Conservation (phyloP, 1,284 basidiomycete genomes). For the Puccinia horiana region DNA sequence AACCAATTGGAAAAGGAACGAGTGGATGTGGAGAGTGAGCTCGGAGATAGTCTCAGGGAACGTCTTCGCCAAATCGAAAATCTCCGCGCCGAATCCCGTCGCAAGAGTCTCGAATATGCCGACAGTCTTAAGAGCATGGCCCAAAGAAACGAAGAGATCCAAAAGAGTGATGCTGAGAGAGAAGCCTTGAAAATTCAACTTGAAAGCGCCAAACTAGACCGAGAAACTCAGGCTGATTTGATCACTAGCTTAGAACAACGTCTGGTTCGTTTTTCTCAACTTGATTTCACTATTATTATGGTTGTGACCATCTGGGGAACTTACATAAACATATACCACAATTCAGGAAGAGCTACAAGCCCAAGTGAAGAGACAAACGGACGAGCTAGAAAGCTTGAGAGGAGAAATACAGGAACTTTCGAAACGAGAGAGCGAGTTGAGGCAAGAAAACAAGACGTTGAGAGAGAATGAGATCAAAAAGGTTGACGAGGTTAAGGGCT, state of each 20-base stretch:
- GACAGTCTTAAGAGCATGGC: slow-evolving; percentile 42
- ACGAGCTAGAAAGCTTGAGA: background rate
- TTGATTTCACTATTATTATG: background rate
- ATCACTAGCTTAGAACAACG: slow-evolving; percentile 8
- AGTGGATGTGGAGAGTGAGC: slow-evolving; percentile 28
- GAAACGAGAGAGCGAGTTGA: background rate
- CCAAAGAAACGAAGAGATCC: slow-evolving; percentile 38
- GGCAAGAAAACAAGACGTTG: slow-evolving; percentile 7
- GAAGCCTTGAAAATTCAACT: slow-evolving; percentile 28
- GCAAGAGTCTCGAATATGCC: slow-evolving; percentile 39
- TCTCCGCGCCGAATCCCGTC: background rate
- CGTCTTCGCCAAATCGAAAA: slow-evolving; percentile 31
- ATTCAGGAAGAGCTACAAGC: slow-evolving; percentile 7
- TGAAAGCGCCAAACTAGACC: background rate
- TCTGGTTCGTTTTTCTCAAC: slow-evolving; percentile 19
- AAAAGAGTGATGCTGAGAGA: slow-evolving; percentile 3
- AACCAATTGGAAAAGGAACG: slow-evolving; percentile 44
- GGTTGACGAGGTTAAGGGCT: slow-evolving; percentile 28
- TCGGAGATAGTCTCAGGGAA: slow-evolving; percentile 24
- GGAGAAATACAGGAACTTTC: background rate
- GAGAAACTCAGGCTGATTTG: background rate
- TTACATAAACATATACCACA: no score
- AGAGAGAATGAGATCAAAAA: slow-evolving; percentile 33
- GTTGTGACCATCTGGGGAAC: no score
- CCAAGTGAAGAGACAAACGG: background rate